Evolutionary conservation across 306 rosid genomes (phyloP).

Genomic region (Castanospermum australe): DNA sequence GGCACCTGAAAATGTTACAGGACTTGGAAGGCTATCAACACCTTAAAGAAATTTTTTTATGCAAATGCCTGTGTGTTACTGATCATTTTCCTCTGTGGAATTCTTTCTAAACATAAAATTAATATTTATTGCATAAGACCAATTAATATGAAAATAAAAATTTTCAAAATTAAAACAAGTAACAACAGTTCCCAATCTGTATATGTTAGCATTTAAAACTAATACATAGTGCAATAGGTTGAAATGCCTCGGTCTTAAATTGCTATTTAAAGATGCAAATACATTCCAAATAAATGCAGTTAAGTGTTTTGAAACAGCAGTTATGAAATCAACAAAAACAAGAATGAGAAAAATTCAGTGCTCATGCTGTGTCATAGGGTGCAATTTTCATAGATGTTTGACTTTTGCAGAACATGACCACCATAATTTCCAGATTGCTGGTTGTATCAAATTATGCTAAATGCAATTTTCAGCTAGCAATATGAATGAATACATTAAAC

Average conservation of each 20-base stretch:
- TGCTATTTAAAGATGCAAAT: background rate
- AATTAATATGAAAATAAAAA: background rate
- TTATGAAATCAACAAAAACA: no score
- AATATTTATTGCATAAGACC: background rate
- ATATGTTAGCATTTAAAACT: background rate
- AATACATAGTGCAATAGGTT: background rate
- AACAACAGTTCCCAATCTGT: background rate
- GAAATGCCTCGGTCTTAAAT: background rate
- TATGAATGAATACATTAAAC: background rate
- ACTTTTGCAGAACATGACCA: slow-evolving; percentile 4
- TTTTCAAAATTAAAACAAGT: background rate
- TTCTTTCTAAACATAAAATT: background rate
- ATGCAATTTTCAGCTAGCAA: background rate
- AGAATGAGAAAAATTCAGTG: background rate
- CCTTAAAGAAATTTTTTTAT: background rate
- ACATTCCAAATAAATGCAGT: background rate
- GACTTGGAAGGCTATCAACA: background rate
- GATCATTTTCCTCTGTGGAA: background rate
- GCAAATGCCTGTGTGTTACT: background rate
- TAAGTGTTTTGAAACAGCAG: background rate
- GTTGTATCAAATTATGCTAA: background rate
- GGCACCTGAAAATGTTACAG: background rate
- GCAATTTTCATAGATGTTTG: background rate
- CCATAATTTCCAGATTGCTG: background rate
- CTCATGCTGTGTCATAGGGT: background rate